Conservation (phyloP, 2,329 filamentous ascomycete species). For the Leptographium lundbergii region DNA sequence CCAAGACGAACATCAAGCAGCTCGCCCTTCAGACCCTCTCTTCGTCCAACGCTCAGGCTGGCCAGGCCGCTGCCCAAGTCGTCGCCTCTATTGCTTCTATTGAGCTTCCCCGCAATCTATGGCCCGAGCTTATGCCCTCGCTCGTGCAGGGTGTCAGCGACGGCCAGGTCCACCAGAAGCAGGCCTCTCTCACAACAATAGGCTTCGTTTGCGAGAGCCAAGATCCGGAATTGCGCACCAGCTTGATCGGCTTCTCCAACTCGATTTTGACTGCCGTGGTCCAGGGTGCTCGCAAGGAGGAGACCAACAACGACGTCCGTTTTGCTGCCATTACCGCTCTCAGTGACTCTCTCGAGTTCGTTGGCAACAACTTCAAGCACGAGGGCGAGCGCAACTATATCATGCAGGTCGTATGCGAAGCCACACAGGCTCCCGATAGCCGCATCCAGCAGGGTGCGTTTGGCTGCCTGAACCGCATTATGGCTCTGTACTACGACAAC, state of each 20-base stretch:
- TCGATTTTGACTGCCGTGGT: conserved; percentile 96
- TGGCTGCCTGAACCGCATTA: conserved; percentile 95
- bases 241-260: conserved; percentile 80
- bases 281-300: conserved; percentile 93
- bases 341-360: conserved; percentile 93
- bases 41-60: conserved; percentile 69
- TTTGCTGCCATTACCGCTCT: conserved; percentile 87
- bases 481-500: conserved; percentile 97
- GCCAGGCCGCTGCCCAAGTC: conserved; percentile 84
- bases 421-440: conserved; percentile 82
- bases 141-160: conserved; percentile 88
- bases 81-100: conserved; percentile 90
- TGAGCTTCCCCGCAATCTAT: conserved; percentile 85
- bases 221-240: conserved; percentile 71
- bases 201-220: conserved; percentile 97
- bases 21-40: conserved; percentile 78
- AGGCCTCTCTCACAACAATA: conserved; percentile 88
- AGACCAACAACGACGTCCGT: conserved; percentile 81
- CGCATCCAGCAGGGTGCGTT: conserved; percentile 94
- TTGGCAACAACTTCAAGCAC: conserved; percentile 96
- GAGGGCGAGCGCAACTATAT: conserved; percentile 99
- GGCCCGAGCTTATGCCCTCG: conserved; percentile 78
- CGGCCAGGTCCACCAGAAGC: conserved; percentile 80
- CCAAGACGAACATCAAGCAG: conserved; percentile 80
- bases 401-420: conserved; percentile 99